Base-by-base conservation (phyloP, 495 filamentous ascomycete genomes). In the Aspergillus cavernicola region DNA sequence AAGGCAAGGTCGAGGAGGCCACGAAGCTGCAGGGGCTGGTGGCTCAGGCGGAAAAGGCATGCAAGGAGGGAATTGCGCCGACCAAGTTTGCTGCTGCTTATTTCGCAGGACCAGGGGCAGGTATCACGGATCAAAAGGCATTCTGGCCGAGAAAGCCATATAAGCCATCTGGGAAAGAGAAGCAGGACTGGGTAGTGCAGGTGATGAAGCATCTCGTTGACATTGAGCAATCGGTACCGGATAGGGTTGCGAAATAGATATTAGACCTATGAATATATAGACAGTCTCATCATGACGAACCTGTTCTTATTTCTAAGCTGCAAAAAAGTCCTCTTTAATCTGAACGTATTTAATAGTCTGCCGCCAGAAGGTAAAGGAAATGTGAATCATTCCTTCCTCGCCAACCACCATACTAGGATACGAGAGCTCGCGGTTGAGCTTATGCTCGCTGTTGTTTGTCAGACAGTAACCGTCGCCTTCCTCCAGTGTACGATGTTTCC, bases 11-110 rank as follows among this genome's bases (percentile, higher is more conserved):
- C 18, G 71, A 77, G 9, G 83, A 89, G 61, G 88, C 89, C 0
- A 71, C 79, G 61, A 79, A 77, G 53, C 70, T 92, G 67, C 89
- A 93, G 68, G 80, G 82, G 13, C 69, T 88, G 37, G 78, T 92
- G 6, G 85, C 88, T 12, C 68, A 82, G 48, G 89, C 86, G 15
- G 89, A 95, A 72, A 92, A 87, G 81, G 82, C 83, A 4, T 86
- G 85, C 45, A 93, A 92, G 62, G 82, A 90, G 54, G 85, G 87
- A 3, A 86, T 87, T 54, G 80, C 83, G 20, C 72, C 75, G 0
- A 85, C 82, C 12, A 88, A 87, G 65, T 82, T 82, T 60, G 85
- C 79, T 0, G 79, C 80, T 0, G 73, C 76, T 0, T 56, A 52
- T 19, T 71, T 61, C 37, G 60, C 59, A 1, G 68, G 63, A 16